Evolutionary conservation across 2,329 filamentous ascomycete genomes (phyloP).

Genomic region (Pseudofabraea citricarpa): DNA sequence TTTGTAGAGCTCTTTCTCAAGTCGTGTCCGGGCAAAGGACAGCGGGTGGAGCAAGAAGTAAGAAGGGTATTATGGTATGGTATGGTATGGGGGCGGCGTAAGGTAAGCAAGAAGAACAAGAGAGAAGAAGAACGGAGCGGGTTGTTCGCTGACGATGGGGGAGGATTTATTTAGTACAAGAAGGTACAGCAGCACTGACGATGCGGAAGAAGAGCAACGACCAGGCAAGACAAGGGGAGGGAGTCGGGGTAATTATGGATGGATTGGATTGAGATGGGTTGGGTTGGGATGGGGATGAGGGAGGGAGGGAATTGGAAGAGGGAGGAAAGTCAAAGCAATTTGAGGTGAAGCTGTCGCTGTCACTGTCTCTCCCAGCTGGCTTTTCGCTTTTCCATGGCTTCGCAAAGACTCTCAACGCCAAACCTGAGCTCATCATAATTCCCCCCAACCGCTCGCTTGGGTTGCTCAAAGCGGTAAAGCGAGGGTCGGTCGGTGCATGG

Average conservation of each 20-base stretch:
- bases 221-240: not conserved
- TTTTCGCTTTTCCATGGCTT: not conserved
- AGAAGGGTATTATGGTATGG: too few relatives aligned
- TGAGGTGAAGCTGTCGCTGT: not conserved
- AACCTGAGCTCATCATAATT: not conserved
- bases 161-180: too few relatives aligned
- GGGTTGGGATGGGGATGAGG: not conserved
- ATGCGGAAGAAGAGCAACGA: too few relatives aligned
- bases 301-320: not conserved
- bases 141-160: too few relatives aligned
- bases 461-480: not conserved
- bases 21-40: not conserved
- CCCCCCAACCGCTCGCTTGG: slow-evolving; percentile 2
- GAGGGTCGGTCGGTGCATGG: too few relatives aligned
- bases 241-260: not conserved
- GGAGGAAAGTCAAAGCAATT: slow-evolving; percentile 9
- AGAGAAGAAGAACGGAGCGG: too few relatives aligned
- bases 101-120: too few relatives aligned
- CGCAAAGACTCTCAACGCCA: slow-evolving; percentile 1
- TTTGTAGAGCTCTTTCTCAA: too few relatives aligned
- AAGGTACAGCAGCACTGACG: too few relatives aligned
- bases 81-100: too few relatives aligned
- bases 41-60: too few relatives aligned
- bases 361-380: not conserved
- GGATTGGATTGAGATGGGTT: not conserved